These are phyloP conservation scores for Carpinus viminea DNA, from an alignment of 306 rosid species.

Conservation along the genomic window DNA sequence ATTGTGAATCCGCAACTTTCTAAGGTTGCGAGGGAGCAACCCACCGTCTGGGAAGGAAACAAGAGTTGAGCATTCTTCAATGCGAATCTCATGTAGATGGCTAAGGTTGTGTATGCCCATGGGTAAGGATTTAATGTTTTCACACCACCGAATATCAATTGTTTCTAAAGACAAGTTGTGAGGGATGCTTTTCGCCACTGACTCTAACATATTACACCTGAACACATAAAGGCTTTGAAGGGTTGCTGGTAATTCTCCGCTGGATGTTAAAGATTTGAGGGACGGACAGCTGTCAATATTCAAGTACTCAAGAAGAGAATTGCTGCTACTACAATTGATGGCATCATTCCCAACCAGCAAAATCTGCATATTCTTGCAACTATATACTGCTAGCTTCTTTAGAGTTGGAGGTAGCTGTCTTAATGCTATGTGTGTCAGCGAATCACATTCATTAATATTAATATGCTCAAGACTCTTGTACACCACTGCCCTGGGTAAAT, in stretches of 20 bases:
- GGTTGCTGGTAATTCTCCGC: constrained; percentile 13
- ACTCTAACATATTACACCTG: constrained; percentile 7
- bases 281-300: neutral
- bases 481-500: constrained; percentile 16
- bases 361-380: neutral
- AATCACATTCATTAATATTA: constrained; percentile 2
- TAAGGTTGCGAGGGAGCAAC: neutral
- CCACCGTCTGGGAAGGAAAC: constrained; percentile 13
- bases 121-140: constrained; percentile 22
- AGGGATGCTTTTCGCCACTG: constrained; percentile 9
- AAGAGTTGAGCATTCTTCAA: constrained; percentile 2
- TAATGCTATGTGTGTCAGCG: neutral
- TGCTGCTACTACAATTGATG: neutral
- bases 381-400: neutral
- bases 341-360: neutral
- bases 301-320: neutral
- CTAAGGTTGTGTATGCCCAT: constrained; percentile 10
- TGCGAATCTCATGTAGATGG: neutral
- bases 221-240: constrained; percentile 4
- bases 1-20: neutral
- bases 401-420: constrained; percentile 16
- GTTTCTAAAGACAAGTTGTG: constrained; percentile 2
- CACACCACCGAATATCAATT: constrained; percentile 13
- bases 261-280: constrained; percentile 6
- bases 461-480: constrained; percentile 14